Evolutionary conservation across 2,329 filamentous ascomycete genomes (phyloP).

Genomic region (Cladosporium velox): DNA sequence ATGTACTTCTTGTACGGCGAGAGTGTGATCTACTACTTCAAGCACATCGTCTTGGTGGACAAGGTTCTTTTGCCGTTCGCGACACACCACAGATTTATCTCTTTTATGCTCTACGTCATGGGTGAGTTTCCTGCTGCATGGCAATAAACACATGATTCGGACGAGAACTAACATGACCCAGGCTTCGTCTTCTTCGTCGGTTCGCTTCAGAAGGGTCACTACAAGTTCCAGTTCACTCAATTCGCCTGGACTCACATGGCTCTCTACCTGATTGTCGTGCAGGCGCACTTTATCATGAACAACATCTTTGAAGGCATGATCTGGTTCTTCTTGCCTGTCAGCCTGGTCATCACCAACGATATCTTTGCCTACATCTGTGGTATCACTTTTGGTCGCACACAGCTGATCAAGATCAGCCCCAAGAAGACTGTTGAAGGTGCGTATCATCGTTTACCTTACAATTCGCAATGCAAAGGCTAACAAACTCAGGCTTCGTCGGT

Average conservation of each 20-base stretch:
- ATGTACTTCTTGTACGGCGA: conserved; percentile 99
- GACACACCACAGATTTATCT: conserved; percentile 97
- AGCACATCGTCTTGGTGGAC: conserved; percentile 95
- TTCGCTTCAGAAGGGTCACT: conserved; percentile 91
- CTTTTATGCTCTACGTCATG: conserved; percentile 96
- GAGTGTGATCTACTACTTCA: conserved; percentile 99
- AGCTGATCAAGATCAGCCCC: conserved; percentile 94
- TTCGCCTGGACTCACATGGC: conserved; percentile 99
- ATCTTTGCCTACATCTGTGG: conserved; percentile 98
- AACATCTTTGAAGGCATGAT: conserved; percentile 99
- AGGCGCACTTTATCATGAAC: conserved; percentile 99
- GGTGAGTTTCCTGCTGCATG: no score
- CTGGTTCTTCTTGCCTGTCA: conserved; percentile 96
- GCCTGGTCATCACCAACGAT: conserved; percentile 96
- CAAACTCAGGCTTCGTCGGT: conserved; percentile 72
- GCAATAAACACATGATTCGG: no score
- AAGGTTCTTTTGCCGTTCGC: conserved; percentile 88
- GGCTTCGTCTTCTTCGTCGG: conserved; percentile 98
- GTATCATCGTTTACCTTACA: not conserved
- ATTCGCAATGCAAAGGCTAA: not conserved
- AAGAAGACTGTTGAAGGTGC: conserved; percentile 91
- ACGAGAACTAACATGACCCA: conserved; percentile 44
- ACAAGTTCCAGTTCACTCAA: conserved; percentile 98
- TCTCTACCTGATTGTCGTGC: conserved; percentile 93
- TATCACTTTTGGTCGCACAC: conserved; percentile 93